These are phyloP conservation scores for Chrysanthemum makinoi DNA, from an alignment of 129 eudicot species.

Conservation along the genomic window DNA sequence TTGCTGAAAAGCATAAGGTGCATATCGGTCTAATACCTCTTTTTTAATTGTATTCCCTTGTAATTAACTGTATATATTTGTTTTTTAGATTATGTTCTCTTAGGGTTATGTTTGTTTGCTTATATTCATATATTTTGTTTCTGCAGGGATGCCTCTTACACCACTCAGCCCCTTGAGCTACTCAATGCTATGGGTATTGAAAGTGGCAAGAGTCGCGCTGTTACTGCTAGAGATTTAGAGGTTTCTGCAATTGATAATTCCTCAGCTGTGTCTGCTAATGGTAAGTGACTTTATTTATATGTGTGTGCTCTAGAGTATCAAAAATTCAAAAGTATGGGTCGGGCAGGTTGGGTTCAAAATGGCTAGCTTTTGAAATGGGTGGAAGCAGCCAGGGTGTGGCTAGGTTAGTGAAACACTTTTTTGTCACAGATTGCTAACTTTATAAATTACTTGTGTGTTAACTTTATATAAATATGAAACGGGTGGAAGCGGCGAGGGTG, in stretches of 20 bases:
- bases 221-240: conserved; percentile 41
- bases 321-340: background rate
- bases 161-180: conserved; percentile 97
- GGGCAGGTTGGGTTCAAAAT: background rate
- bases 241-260: conserved; percentile 30
- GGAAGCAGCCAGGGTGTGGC: too few species aligned
- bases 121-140: background rate
- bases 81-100: background rate
- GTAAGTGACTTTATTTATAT: conserved; percentile 31
- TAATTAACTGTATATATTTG: background rate
- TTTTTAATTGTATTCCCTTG: background rate
- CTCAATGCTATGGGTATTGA: conserved; percentile 75
- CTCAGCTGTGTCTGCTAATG: conserved; percentile 30
- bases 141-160: conserved; percentile 89
- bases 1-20: conserved; percentile 96
- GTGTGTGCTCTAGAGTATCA: conserved; percentile 13
- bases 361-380: background rate
- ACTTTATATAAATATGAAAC: too few species aligned
- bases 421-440: too few species aligned
- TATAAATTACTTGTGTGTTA: too few species aligned
- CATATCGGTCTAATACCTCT: background rate
- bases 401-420: too few species aligned
- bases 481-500: too few species aligned
- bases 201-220: conserved; percentile 36
- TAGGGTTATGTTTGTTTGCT: conserved; percentile 12